Conservation (phyloP, 2,329 filamentous ascomycete species). For the Cercospora janseana region DNA sequence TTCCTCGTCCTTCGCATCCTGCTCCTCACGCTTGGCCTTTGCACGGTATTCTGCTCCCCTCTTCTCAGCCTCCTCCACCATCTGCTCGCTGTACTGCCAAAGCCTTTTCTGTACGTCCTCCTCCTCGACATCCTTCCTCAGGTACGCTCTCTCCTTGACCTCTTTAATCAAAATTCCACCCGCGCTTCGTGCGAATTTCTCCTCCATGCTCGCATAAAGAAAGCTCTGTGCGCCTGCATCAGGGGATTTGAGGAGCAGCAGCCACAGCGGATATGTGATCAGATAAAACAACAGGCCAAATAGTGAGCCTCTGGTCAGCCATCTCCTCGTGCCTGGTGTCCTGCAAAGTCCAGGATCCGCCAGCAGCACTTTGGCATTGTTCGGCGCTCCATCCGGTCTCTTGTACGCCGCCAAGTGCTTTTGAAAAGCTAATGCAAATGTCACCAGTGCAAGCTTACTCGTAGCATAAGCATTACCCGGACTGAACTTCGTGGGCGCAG, state of each 20-base stretch:
- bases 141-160: slow-evolving; percentile 72
- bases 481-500: slow-evolving; percentile 40
- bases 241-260: slow-evolving; percentile 84
- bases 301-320: slow-evolving; percentile 80
- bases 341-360: slow-evolving; percentile 83
- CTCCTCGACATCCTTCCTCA: slow-evolving; percentile 70
- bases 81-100: slow-evolving; percentile 84
- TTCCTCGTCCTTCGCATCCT: slow-evolving; percentile 40
- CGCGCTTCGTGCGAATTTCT: slow-evolving; percentile 59
- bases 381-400: slow-evolving; percentile 76
- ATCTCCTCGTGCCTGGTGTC: slow-evolving; percentile 83
- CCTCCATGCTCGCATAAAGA: slow-evolving; percentile 81
- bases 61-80: slow-evolving; percentile 80
- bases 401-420: slow-evolving; percentile 84
- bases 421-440: slow-evolving; percentile 86
- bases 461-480: slow-evolving; percentile 50
- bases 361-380: slow-evolving; percentile 78
- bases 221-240: slow-evolving; percentile 83
- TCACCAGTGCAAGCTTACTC: slow-evolving; percentile 71
- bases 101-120: slow-evolving; percentile 78
- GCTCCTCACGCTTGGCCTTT: slow-evolving; percentile 54
- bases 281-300: slow-evolving; percentile 77
- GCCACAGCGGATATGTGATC: slow-evolving; percentile 73
- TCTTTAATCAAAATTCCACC: slow-evolving; percentile 83
- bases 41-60: slow-evolving; percentile 65